phyloP scores from a whole-genome alignment of 345 rosid species.

The Isatis tinctoria region DNA sequence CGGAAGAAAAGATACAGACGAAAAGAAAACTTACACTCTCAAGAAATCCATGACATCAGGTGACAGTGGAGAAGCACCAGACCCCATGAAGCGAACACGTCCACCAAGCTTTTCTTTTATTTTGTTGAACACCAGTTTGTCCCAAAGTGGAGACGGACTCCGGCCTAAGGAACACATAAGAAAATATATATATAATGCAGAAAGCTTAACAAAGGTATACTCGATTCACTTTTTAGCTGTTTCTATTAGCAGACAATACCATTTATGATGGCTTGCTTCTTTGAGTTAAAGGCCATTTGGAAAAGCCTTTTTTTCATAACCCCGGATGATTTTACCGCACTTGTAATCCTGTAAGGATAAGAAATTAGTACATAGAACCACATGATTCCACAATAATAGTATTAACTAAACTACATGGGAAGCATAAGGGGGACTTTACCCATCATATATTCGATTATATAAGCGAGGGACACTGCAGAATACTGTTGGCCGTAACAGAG shows the following conservation, averaged over 20 bases:
- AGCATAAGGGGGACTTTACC: slow-evolving; percentile 43
- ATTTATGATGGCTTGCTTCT: slow-evolving; percentile 70
- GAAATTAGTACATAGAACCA: slow-evolving; percentile 11
- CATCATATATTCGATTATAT: slow-evolving; percentile 77
- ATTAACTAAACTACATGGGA: background rate
- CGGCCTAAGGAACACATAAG: slow-evolving; percentile 44
- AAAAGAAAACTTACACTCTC: slow-evolving; percentile 59
- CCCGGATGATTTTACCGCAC: slow-evolving; percentile 75
- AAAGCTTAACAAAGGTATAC: background rate
- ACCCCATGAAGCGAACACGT: slow-evolving; percentile 60
- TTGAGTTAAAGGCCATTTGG: slow-evolving; percentile 73
- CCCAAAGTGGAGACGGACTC: slow-evolving; percentile 77
- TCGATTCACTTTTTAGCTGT: background rate
- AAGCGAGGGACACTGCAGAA: slow-evolving; percentile 95
- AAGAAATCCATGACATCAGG: slow-evolving; percentile 83
- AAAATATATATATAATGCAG: background rate
- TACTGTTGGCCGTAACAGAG: slow-evolving; percentile 72
- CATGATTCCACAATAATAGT: background rate
- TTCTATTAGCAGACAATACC: slow-evolving; percentile 38
- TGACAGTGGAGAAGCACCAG: slow-evolving; percentile 94
- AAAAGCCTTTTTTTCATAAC: slow-evolving; percentile 64
- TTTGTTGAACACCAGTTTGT: slow-evolving; percentile 76
- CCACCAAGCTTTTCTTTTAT: slow-evolving; percentile 86
- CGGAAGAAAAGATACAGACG: background rate
- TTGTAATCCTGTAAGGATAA: slow-evolving; percentile 50